Percentiles rank a stretch among this genome's conserved stretches.
Conservation (phyloP, 1,139 yeast species). For the Torulaspora pretoriensis region DNA sequence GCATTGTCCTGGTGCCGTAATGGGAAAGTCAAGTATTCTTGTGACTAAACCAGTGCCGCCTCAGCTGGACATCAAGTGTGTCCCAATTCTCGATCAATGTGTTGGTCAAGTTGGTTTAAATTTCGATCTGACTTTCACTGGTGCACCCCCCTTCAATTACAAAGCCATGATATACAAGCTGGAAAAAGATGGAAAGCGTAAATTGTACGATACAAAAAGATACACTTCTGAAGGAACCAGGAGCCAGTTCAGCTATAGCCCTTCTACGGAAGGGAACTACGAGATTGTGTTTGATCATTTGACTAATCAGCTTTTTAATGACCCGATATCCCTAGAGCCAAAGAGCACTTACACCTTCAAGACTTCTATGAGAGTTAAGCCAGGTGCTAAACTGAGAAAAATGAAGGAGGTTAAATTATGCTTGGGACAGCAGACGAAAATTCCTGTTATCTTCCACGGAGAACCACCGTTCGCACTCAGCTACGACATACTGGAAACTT, state of each 20-base stretch:
- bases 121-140: slow-evolving; percentile 61
- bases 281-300: slow-evolving; percentile 62
- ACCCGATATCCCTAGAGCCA: slow-evolving; percentile 37
- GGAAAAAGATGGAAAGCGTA: slow-evolving; percentile 34
- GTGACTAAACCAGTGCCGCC: slow-evolving; percentile 56
- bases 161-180: slow-evolving; percentile 58
- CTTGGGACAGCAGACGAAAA: slow-evolving; percentile 43
- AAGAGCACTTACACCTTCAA: slow-evolving; percentile 36
- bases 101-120: slow-evolving; percentile 87
- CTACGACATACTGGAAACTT: slow-evolving; percentile 60
- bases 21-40: slow-evolving; percentile 44
- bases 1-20: slow-evolving; percentile 61
- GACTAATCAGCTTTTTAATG: slow-evolving; percentile 52
- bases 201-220: slow-evolving; percentile 38
- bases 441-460: slow-evolving; percentile 66
- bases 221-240: slow-evolving; percentile 41
- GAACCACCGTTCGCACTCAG: slow-evolving; percentile 69
- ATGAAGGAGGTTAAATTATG: slow-evolving; percentile 40
- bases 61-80: slow-evolving; percentile 47
- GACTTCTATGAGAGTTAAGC: slow-evolving; percentile 44
- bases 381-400: slow-evolving; percentile 38
- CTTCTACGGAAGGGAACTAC: slow-evolving; percentile 77
- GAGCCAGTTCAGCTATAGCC: slow-evolving; percentile 62
- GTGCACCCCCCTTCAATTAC: slow-evolving; percentile 77
- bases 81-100: slow-evolving; percentile 75